These are phyloP conservation scores for Puccinia triticina DNA, from an alignment of 1,284 basidiomycete genomes.

Conservation along the genomic window DNA sequence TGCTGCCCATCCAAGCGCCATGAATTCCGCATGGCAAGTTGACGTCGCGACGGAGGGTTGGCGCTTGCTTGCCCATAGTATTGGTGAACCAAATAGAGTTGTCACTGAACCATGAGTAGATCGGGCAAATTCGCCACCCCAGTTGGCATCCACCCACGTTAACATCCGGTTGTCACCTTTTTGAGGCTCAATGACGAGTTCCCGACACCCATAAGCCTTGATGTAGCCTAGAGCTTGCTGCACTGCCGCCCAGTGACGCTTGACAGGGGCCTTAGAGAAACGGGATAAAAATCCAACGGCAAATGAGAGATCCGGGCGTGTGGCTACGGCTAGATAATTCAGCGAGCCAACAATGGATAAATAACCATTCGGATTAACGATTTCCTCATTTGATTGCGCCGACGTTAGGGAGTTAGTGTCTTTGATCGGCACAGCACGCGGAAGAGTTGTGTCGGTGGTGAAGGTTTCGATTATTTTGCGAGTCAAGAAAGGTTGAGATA, in stretches of 20 bases:
- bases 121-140: no score
- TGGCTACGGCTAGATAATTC: conserved; percentile 1
- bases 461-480: neutral
- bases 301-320: neutral
- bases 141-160: no score
- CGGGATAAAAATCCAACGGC: neutral
- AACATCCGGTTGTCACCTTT: neutral
- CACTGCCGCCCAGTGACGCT: neutral
- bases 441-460: neutral
- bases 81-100: neutral
- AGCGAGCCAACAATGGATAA: conserved; percentile 8
- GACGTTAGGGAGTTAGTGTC: neutral
- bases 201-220: neutral
- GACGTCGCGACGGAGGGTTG: neutral
- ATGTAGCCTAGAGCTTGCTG: conserved; percentile 9
- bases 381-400: neutral
- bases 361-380: conserved; percentile 14
- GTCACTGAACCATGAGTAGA: conserved; percentile 23
- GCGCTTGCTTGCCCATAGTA: conserved; percentile 5
- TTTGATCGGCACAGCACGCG: neutral
- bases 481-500: neutral
- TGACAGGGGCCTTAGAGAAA: neutral
- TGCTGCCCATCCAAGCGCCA: conserved; percentile 4
- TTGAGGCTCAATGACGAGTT: neutral
- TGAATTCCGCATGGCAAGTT: conserved; percentile 20